Conservation (phyloP, 2,329 filamentous ascomycete genomes). For the Colletotrichum coccodes region DNA sequence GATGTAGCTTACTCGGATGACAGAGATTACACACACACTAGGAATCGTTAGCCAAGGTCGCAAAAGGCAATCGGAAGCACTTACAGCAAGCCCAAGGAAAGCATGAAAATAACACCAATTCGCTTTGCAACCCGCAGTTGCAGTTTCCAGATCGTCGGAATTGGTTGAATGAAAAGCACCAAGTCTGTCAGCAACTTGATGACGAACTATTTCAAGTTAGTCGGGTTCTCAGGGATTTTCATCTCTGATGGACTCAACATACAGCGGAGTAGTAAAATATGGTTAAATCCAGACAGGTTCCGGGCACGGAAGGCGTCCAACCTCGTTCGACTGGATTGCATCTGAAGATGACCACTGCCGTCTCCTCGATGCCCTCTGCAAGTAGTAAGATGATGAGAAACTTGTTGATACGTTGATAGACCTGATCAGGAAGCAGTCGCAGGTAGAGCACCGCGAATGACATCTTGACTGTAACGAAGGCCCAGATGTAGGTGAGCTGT, state of each 20-base stretch:
- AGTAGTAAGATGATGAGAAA: constrained; percentile 27
- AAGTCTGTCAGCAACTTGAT: constrained; percentile 50
- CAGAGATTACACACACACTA: constrained; percentile 39
- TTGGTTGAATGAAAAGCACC: constrained; percentile 48
- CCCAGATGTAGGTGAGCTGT: constrained; percentile 33
- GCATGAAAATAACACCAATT: constrained; percentile 40
- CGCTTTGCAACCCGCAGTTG: constrained; percentile 43
- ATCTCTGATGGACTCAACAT: not conserved
- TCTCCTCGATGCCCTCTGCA: constrained; percentile 32
- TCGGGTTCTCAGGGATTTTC: not conserved
- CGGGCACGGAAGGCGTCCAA: constrained; percentile 29
- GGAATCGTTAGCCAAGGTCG: not conserved
- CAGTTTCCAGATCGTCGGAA: constrained; percentile 48
- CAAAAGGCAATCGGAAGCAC: not conserved
- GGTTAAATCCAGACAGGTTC: constrained; percentile 42
- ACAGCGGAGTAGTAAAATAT: constrained; percentile 32
- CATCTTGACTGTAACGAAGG: constrained; percentile 33
- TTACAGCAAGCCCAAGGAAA: constrained; percentile 41
- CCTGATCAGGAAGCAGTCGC: constrained; percentile 30
- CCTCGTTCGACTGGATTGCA: constrained; percentile 31
- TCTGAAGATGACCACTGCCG: constrained; percentile 32
- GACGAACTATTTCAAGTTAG: constrained; percentile 36
- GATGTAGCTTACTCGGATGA: constrained; percentile 41
- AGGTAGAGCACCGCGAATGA: constrained; percentile 32
- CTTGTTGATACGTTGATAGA: constrained; percentile 29